Base-by-base conservation (phyloP, 2,329 filamentous ascomycete genomes). In the Westerdykella sp. region DNA sequence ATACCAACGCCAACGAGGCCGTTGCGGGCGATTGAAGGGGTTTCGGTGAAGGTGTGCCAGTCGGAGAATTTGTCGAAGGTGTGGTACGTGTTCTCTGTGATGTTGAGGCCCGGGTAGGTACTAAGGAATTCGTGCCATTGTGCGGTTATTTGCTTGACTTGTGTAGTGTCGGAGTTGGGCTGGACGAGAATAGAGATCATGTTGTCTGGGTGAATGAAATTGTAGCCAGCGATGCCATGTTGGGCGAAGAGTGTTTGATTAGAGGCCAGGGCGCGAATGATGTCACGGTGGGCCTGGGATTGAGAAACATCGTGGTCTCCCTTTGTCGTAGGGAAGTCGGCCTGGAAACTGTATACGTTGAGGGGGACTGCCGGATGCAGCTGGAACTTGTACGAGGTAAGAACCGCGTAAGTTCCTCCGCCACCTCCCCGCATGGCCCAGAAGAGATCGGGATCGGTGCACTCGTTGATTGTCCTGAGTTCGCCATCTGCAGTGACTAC, bases 401-500 rank as follows among this genome's bases (percentile, higher is more conserved):
- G 45, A n/a, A 65, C 57, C 6, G 59, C 63, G 34, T 59, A 65
- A 6, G 59, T 67, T n/a, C 62, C 59, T 2, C 63, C 62, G 38
- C 63, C 63, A 4, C 62, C 62, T 41, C 63, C 62, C 38, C 62
- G 56, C 59, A 67, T 64, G 7, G 63, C 63, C 62, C 61, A 67
- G 48, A 65, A 66, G 2, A 65, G 56, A 12, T 64, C 58, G 0
- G 62, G 56, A 37, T 65, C 59, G 9, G 36, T 59, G 42, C 60
- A 64, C 37, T 64, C 62, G 25, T 64, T 64, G 43, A 63, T 62
- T 9, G 53, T 65, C 12, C 59, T 56, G 25, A 48, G 34, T 31
- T 56, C 36, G 4, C 62, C 61, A 44, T 63, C 60, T 5, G 62
- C 58, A 5, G 62, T 63, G n/a, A 62, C 50, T 7, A 66, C 56